These are phyloP conservation scores for Capsella bursapastoris DNA, from an alignment of 345 rosid species.

Conservation along the genomic window DNA sequence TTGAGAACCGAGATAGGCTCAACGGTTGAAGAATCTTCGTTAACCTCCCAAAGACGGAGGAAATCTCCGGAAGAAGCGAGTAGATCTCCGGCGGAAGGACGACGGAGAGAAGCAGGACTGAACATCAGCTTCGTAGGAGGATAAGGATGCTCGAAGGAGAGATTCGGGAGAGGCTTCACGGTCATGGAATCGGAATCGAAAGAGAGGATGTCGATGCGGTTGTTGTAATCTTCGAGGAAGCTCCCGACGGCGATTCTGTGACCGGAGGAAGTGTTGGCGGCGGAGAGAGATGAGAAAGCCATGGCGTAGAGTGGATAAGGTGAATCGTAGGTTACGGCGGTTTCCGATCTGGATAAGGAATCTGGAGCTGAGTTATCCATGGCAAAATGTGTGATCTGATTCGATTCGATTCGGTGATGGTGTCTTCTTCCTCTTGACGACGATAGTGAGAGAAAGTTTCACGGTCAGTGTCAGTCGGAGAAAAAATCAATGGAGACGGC, in stretches of 20 bases:
- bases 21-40: constrained; percentile 44
- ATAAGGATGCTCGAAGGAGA: constrained; percentile 76
- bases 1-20: constrained; percentile 66
- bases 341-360: constrained; percentile 73
- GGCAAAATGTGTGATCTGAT: constrained; percentile 5
- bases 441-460: not conserved
- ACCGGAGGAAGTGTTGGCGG: constrained; percentile 27
- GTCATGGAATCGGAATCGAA: constrained; percentile 77
- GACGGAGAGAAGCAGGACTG: constrained; percentile 56
- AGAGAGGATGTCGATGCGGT: constrained; percentile 83
- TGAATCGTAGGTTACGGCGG: constrained; percentile 80
- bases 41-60: constrained; percentile 76
- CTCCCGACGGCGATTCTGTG: constrained; percentile 87
- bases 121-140: constrained; percentile 90
- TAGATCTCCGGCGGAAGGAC: constrained; percentile 48
- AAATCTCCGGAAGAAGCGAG: constrained; percentile 87
- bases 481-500: constrained; percentile 20
- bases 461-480: constrained; percentile 27
- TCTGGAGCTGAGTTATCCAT: constrained; percentile 91
- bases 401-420: constrained; percentile 8
- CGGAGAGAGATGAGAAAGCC: constrained; percentile 67
- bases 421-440: constrained; percentile 22
- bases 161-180: constrained; percentile 55
- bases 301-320: constrained; percentile 83
- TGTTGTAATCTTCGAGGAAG: constrained; percentile 81